Evolutionary conservation across 257 asterid species (phyloP).

Genomic region (Craterostigma plantagineum): DNA sequence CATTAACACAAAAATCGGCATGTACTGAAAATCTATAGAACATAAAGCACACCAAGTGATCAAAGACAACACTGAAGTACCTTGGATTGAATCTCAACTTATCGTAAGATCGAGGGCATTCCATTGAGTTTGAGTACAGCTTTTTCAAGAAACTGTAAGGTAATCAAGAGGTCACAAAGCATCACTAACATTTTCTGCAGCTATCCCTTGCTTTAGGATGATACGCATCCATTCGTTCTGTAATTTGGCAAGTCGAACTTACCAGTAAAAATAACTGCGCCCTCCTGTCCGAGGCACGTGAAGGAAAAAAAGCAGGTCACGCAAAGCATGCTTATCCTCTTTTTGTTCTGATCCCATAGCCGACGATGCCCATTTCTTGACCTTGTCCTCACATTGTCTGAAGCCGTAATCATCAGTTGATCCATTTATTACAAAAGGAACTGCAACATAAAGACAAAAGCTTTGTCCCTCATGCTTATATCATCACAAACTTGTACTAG

Average conservation of each 20-base stretch:
- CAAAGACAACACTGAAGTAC: constrained; percentile 23
- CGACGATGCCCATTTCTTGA: constrained; percentile 76
- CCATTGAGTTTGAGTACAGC: constrained; percentile 45
- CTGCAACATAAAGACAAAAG: constrained; percentile 17
- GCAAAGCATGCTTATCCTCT: constrained; percentile 49
- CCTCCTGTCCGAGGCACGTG: constrained; percentile 98
- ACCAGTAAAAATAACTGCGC: constrained; percentile 84
- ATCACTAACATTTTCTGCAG: too few relatives aligned
- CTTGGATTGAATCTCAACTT: constrained; percentile 79
- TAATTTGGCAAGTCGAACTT: constrained; percentile 5
- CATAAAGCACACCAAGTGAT: too few relatives aligned
- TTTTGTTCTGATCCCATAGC: constrained; percentile 35
- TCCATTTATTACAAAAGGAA: constrained; percentile 22
- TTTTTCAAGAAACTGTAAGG: constrained; percentile 65
- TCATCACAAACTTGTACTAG: constrained; percentile 1
- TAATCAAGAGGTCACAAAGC: constrained; percentile 3
- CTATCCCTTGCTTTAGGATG: not conserved
- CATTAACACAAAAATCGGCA: not conserved
- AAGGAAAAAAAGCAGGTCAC: constrained; percentile 85
- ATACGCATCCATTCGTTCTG: not conserved
- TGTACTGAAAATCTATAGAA: too few relatives aligned
- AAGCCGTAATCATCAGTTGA: constrained; percentile 25
- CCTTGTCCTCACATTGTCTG: constrained; percentile 39
- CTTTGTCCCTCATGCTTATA: not conserved
- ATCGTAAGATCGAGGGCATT: constrained; percentile 95